A percentile compares a stretch with the other conserved stretches of the same genome.
Conservation (phyloP, 2,329 filamentous ascomycete genomes). For the Leptographium flavum region DNA sequence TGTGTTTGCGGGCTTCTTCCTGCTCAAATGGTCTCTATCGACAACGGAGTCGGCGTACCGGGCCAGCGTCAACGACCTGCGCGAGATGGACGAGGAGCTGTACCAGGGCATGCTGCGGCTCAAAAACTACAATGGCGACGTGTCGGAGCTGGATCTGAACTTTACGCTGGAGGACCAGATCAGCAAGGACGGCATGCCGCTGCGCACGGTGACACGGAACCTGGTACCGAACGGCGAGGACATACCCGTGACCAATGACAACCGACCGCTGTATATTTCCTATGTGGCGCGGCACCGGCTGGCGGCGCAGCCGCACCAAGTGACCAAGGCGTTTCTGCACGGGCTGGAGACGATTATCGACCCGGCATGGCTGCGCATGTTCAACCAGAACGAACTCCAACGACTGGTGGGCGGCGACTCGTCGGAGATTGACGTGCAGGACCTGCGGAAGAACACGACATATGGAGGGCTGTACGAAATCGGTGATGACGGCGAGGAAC, state of each 20-base stretch:
- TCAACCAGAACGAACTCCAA: conserved; percentile 91
- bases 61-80: conserved; percentile 85
- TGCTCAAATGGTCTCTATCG: conserved; percentile 86
- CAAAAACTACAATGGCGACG: conserved; percentile 74
- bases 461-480: conserved; percentile 83
- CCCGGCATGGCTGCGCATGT: conserved; percentile 92
- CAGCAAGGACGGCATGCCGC: conserved; percentile 28
- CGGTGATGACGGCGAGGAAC: conserved; percentile 78
- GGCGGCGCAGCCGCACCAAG: conserved; percentile 61
- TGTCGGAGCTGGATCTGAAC: conserved; percentile 67
- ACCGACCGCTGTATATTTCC: conserved; percentile 86
- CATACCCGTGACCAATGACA: conserved; percentile 74
- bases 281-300: conserved; percentile 81
- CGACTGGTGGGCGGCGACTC: conserved; percentile 83
- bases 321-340: conserved; percentile 76
- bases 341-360: conserved; percentile 81
- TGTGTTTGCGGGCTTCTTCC: conserved; percentile 86
- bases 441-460: conserved; percentile 67
- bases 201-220: conserved; percentile 55
- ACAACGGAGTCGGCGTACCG: conserved; percentile 50
- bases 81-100: conserved; percentile 78
- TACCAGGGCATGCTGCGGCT: conserved; percentile 74
- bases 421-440: conserved; percentile 72
- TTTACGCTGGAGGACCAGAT: conserved; percentile 74
- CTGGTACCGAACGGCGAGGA: conserved; percentile 66